Base-by-base conservation (phyloP, 495 filamentous ascomycete species). In the Annulohypoxylon maeteangense region DNA sequence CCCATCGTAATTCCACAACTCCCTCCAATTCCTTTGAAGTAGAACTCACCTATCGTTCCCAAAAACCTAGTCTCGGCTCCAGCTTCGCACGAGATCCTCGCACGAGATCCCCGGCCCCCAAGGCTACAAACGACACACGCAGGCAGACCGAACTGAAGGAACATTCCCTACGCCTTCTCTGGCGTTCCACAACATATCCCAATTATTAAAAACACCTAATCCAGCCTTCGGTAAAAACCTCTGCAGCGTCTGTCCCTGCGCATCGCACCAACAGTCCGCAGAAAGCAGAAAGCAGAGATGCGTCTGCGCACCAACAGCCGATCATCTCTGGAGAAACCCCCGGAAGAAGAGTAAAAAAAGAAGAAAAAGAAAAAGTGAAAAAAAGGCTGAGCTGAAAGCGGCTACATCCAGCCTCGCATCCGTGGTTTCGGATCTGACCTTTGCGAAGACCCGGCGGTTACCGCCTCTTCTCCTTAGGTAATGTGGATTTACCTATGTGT, bases 351-450 rank as follows among this genome's bases (percentile, higher is more conserved):
- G 7, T 1, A 44, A 12, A 44, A 20, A 42, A 42, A 20, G 7
- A 16, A 44, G 40, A 4, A 18, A 44, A 4, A 5, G 47, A 27
- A n/a, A 55, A 3, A n/a, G 2, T 4, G 36, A 67, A n/a, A n/a
- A n/a, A n/a, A n/a, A n/a, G n/a, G 56, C 56, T 45, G 48, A 61
- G 16, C 4, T 7, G 16, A 16, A 16, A 50, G 56, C 65, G 65
- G 65, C 65, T 68, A 56, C 56, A 36, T 61, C 45, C 48, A 62
- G 57, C 50, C 23, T 62, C 38, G 48, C n/a, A 40, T n/a, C 50
- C 27, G 34, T 7, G 7, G 40, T 68, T 68, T 62, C 50, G 48
- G 57, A 40, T 62, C 40, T 7, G 40, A 4, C 40, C 40, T 44
- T 7, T 20, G 40, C 1, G 16, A 5, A 6, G 16, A 16, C 16